A percentile compares a stretch with the other conserved stretches of the same genome.
Evolutionary conservation across 1,139 yeast genomes (phyloP).

Genomic region (Debaryomycetaceae sp.): DNA sequence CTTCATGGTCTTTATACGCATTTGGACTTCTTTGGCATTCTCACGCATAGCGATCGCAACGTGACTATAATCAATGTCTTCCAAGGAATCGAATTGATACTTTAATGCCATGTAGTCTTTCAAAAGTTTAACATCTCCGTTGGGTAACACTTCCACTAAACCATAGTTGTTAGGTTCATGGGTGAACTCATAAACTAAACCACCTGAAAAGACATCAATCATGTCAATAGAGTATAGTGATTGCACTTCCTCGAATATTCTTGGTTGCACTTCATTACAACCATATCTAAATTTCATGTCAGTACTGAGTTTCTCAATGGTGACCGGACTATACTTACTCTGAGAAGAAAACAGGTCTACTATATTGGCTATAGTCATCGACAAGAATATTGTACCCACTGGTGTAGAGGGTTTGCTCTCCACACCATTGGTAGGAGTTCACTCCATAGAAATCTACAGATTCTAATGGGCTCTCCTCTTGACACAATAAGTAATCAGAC

Average conservation of each 20-base stretch:
- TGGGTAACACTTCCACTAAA: slow-evolving; percentile 56
- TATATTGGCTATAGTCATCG: slow-evolving; percentile 60
- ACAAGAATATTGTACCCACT: slow-evolving; percentile 82
- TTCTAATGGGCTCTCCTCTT: slow-evolving; percentile 51
- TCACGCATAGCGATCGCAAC: slow-evolving; percentile 23
- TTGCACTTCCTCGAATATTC: slow-evolving; percentile 74
- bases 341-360: slow-evolving; percentile 81
- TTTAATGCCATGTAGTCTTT: slow-evolving; percentile 54
- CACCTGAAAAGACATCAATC: slow-evolving; percentile 85
- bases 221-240: slow-evolving; percentile 70
- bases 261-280: slow-evolving; percentile 79
- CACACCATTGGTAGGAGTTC: slow-evolving; percentile 97
- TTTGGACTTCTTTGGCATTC: slow-evolving; percentile 23
- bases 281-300: slow-evolving; percentile 44
- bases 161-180: slow-evolving; percentile 92
- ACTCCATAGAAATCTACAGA: slow-evolving; percentile 92
- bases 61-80: slow-evolving; percentile 22
- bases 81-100: slow-evolving; percentile 38
- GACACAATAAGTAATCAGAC: slow-evolving; percentile 79
- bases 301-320: slow-evolving; percentile 4
- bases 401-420: slow-evolving; percentile 72
- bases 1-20: slow-evolving; percentile 18
- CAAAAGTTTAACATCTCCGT: slow-evolving; percentile 54
- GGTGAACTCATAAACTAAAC: slow-evolving; percentile 85
- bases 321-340: slow-evolving; percentile 48